Conservation (phyloP, 106 monocot species). For the Cymbidium sinense region DNA sequence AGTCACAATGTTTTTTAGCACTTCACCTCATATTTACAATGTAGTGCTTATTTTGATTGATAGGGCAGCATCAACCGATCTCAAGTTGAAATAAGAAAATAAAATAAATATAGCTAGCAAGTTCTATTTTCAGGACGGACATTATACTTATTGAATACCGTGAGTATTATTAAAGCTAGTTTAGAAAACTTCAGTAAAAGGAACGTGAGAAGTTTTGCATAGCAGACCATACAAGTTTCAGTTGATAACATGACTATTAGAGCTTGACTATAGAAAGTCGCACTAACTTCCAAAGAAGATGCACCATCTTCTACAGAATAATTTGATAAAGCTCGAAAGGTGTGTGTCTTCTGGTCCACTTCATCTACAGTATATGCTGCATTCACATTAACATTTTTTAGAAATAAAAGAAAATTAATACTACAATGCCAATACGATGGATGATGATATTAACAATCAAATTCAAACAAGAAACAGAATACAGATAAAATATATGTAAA, state of each 20-base stretch:
- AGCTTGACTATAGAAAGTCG: neutral
- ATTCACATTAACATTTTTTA: neutral
- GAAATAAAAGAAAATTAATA: neutral
- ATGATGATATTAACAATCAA: neutral
- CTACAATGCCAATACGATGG: neutral
- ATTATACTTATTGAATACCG: neutral
- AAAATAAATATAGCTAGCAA: neutral
- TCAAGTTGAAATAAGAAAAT: neutral
- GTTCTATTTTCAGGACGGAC: neutral
- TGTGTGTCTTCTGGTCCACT: constrained; percentile 25
- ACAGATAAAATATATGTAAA: neutral
- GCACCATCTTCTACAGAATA: constrained; percentile 30
- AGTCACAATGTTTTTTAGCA: neutral
- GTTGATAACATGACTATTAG: neutral
- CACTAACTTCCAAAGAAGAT: constrained; percentile 30
- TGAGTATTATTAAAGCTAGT: neutral
- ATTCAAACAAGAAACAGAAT: neutral
- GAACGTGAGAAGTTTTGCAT: neutral
- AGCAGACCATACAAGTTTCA: neutral
- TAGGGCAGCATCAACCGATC: neutral
- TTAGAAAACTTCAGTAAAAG: neutral
- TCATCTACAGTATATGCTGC: constrained; percentile 42
- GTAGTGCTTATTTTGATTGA: neutral
- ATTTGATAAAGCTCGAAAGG: constrained; percentile 21
- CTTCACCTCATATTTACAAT: neutral